Evolutionary conservation across 257 asterid genomes (phyloP).

Genomic region (Osmanthus fragrans): DNA sequence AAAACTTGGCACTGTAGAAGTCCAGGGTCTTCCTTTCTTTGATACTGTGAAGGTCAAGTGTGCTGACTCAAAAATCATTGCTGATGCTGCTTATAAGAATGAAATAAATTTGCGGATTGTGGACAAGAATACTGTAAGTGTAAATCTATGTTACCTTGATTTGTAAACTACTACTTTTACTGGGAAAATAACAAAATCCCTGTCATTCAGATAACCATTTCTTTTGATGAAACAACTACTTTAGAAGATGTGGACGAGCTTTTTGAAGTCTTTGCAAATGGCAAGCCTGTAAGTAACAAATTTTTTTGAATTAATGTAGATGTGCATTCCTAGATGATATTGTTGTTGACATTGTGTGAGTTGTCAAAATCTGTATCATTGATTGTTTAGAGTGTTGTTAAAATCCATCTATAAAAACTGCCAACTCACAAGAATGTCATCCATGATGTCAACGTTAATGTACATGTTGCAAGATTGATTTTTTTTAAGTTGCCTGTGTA

Average conservation of each 20-base stretch:
- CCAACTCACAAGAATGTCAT: no score
- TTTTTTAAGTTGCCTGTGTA: no score
- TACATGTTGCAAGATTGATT: no score
- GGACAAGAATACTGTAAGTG: slow-evolving; percentile 51
- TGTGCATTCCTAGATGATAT: no score
- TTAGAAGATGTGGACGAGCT: slow-evolving; percentile 53
- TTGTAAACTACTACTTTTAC: neutral
- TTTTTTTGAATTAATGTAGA: no score
- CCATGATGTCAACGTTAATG: no score
- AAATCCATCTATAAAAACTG: no score
- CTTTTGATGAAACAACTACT: slow-evolving; percentile 67
- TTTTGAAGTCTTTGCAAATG: slow-evolving; percentile 42
- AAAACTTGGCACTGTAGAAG: slow-evolving; percentile 88
- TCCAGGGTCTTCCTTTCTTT: slow-evolving; percentile 83
- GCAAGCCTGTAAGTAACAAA: slow-evolving; percentile 41
- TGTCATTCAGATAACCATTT: slow-evolving; percentile 61
- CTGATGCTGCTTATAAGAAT: slow-evolving; percentile 66
- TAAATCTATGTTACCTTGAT: slow-evolving; percentile 7
- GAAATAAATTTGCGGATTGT: slow-evolving; percentile 54
- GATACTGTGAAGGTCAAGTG: slow-evolving; percentile 84
- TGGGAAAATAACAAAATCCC: neutral
- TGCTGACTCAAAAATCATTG: slow-evolving; percentile 74
- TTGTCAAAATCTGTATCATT: no score
- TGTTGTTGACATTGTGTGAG: no score
- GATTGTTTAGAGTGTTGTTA: no score